Conservation (phyloP, 306 rosid genomes). For the cucumber (Cucumis sativus) region Cucumber_9930_V3 NC_026661.2:11807001-11807500, state of each 20-base stretch:
- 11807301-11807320: neutral
- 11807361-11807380: neutral
- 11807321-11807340: neutral
- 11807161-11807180: neutral
- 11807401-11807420: neutral
- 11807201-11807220: neutral
- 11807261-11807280: neutral
- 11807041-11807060: constrained; percentile 88
- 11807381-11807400: neutral
- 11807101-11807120: neutral
- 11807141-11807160: neutral
- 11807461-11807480: neutral
- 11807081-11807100: neutral
- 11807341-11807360: neutral
- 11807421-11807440: neutral
- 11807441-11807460: neutral
- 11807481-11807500: neutral
- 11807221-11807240: neutral
- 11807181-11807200: neutral
- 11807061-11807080: constrained; percentile 93
- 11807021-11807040: constrained; percentile 72
- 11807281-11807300: neutral
- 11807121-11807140: neutral
- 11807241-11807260: neutral
- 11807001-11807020: constrained; percentile 88